Percentiles rank a stretch among this genome's conserved stretches.
Evolutionary conservation across 208 protist genomes (phyloP).

Genomic region (Trypanosoma lewisi): DNA sequence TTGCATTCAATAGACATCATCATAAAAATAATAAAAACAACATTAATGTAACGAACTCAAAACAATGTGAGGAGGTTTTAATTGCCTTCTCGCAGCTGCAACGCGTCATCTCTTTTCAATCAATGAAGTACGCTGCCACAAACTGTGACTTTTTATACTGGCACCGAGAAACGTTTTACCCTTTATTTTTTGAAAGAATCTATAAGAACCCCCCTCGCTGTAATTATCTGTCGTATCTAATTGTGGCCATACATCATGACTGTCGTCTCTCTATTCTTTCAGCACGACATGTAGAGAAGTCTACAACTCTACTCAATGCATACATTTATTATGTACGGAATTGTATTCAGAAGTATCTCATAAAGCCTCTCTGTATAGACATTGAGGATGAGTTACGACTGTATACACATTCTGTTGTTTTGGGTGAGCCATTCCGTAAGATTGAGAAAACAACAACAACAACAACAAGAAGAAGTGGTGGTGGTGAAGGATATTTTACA

Average conservation of each 20-base stretch:
- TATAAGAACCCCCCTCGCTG: conserved; percentile 69
- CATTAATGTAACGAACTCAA: conserved; percentile 25
- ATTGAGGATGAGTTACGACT: conserved; percentile 94
- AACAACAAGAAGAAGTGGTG: conserved; percentile 4
- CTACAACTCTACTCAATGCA: conserved; percentile 33
- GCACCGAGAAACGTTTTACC: conserved; percentile 75
- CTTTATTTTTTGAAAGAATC: conserved; percentile 76
- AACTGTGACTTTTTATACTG: conserved; percentile 92
- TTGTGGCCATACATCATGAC: conserved; percentile 75
- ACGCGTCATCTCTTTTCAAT: conserved; percentile 57
- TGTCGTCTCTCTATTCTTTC: conserved; percentile 34
- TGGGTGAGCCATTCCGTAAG: conserved; percentile 42
- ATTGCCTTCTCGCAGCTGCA: conserved; percentile 72
- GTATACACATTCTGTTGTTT: conserved; percentile 84
- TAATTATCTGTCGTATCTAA: conserved; percentile 56
- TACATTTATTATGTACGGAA: conserved; percentile 65
- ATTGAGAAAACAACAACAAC: neutral
- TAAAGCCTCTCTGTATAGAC: conserved; percentile 81
- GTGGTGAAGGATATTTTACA: conserved; percentile 83
- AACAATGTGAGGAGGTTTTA: conserved; percentile 55
- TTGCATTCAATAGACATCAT: conserved; percentile 50
- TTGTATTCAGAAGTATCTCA: conserved; percentile 46
- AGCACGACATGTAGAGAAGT: conserved; percentile 30
- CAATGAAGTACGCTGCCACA: conserved; percentile 41
- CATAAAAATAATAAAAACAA: neutral